phyloP scores from a whole-genome alignment of 2,329 filamentous ascomycete genomes.

The Alternaria triticimaculans region DNA sequence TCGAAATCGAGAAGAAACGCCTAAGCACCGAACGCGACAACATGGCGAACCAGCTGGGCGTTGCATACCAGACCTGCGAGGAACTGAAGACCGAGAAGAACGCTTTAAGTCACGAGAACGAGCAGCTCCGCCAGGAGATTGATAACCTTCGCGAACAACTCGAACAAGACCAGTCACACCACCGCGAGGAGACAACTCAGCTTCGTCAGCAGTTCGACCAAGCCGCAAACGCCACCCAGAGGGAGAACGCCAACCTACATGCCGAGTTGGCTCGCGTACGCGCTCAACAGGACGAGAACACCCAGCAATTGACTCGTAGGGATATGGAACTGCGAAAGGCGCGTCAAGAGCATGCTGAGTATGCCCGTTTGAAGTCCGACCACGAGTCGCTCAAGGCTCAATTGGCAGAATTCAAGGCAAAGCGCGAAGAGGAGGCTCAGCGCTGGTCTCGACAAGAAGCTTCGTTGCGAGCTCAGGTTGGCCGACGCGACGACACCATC shows the following conservation, averaged over 20 bases:
- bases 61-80: conserved; percentile 65
- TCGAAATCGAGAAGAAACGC: conserved; percentile 68
- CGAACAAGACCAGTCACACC: conserved; percentile 40
- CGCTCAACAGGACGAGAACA: conserved; percentile 46
- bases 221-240: conserved; percentile 42
- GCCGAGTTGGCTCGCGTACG: conserved; percentile 42
- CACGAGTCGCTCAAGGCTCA: conserved; percentile 74
- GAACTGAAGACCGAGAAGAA: conserved; percentile 56
- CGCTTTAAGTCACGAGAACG: conserved; percentile 44
- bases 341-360: conserved; percentile 46
- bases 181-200: conserved; percentile 45
- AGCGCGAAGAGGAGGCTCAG: conserved; percentile 63
- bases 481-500: conserved; percentile 49
- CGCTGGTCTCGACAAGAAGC: conserved; percentile 43
- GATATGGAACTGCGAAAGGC: conserved; percentile 46
- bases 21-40: conserved; percentile 70
- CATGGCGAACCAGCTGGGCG: conserved; percentile 66
- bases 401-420: conserved; percentile 74
- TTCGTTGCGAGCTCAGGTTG: conserved; percentile 41
- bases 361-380: conserved; percentile 69
- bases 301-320: conserved; percentile 42
- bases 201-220: conserved; percentile 43
- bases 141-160: conserved; percentile 44
- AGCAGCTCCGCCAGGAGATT: conserved; percentile 45
- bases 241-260: conserved; percentile 43